A percentile compares a stretch with the other conserved stretches of the same genome.
Evolutionary conservation across 2,329 filamentous ascomycete genomes (phyloP).

Genomic region (Daldinia eschscholtzii): DNA sequence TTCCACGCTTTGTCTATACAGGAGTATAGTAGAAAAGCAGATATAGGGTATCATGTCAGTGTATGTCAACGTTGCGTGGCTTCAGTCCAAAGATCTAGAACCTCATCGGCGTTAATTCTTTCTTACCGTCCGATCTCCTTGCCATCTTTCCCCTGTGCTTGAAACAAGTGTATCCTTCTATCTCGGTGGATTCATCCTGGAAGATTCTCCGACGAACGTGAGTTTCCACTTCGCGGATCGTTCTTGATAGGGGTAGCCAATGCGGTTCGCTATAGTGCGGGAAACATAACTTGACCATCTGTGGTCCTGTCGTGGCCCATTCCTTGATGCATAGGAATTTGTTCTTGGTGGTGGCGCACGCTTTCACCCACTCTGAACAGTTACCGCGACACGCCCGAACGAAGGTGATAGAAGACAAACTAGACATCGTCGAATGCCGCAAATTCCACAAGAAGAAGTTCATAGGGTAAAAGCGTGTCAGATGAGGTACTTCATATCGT

Average conservation of each 20-base stretch:
- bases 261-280: slow-evolving; percentile 12
- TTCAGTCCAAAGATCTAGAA: neutral
- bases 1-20: neutral
- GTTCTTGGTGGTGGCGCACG: neutral
- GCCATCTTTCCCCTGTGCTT: neutral
- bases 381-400: slow-evolving; percentile 33
- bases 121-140: neutral
- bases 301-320: slow-evolving; percentile 33
- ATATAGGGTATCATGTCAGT: neutral
- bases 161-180: neutral
- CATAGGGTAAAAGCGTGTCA: slow-evolving; percentile 15
- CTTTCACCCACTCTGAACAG: slow-evolving; percentile 28
- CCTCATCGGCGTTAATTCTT: slow-evolving; percentile 6
- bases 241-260: slow-evolving; percentile 19
- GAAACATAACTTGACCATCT: slow-evolving; percentile 30
- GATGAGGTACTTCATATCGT: slow-evolving; percentile 15
- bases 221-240: slow-evolving; percentile 3
- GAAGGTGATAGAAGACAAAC: slow-evolving; percentile 39
- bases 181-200: neutral
- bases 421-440: slow-evolving; percentile 40
- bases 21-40: neutral
- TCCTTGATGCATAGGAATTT: slow-evolving; percentile 16
- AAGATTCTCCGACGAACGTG: neutral
- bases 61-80: neutral
- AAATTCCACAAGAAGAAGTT: slow-evolving; percentile 44